phyloP scores from a whole-genome alignment of 208 protist genomes.

The Jaenimonas drosophilae region DNA sequence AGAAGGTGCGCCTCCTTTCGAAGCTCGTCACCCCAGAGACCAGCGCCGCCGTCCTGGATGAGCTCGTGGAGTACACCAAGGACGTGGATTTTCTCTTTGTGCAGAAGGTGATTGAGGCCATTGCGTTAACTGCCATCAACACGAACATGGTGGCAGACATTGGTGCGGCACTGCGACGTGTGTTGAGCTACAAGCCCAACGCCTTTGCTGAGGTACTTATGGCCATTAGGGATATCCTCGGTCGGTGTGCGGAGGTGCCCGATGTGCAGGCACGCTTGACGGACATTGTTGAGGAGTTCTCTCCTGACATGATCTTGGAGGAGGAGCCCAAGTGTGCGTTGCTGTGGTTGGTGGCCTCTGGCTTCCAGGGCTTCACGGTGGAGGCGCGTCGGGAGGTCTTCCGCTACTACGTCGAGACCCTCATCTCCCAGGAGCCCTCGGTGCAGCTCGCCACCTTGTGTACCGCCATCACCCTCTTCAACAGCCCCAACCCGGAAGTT shows the following conservation, averaged over 20 bases:
- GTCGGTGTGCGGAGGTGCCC: conserved; percentile 83
- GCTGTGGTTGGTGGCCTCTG: conserved; percentile 99
- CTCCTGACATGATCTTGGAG: conserved; percentile 89
- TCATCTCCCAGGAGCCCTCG: conserved; percentile 75
- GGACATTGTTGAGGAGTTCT: conserved; percentile 47
- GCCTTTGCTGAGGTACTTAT: conserved; percentile 65
- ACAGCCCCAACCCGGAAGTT: background rate
- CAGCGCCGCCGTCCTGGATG: conserved; percentile 89
- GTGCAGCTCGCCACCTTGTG: conserved; percentile 92
- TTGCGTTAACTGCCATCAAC: conserved; percentile 97
- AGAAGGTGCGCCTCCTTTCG: conserved; percentile 98
- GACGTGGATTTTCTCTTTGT: conserved; percentile 99
- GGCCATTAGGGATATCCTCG: conserved; percentile 78
- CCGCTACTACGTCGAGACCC: conserved; percentile 93
- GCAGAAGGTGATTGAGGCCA: conserved; percentile 92
- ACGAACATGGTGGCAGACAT: conserved; percentile 91
- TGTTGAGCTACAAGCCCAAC: conserved; percentile 40
- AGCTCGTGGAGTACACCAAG: conserved; percentile 97
- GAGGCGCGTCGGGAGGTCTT: conserved; percentile 94
- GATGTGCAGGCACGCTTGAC: conserved; percentile 56
- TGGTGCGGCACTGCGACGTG: conserved; percentile 86
- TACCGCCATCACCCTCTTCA: conserved; percentile 97
- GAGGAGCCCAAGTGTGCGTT: conserved; percentile 97
- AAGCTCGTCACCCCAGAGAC: conserved; percentile 93
- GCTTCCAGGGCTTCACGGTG: conserved; percentile 96